Conservation (phyloP, 352 stramenopile species). For the Phytophthora brassicae region DNA sequence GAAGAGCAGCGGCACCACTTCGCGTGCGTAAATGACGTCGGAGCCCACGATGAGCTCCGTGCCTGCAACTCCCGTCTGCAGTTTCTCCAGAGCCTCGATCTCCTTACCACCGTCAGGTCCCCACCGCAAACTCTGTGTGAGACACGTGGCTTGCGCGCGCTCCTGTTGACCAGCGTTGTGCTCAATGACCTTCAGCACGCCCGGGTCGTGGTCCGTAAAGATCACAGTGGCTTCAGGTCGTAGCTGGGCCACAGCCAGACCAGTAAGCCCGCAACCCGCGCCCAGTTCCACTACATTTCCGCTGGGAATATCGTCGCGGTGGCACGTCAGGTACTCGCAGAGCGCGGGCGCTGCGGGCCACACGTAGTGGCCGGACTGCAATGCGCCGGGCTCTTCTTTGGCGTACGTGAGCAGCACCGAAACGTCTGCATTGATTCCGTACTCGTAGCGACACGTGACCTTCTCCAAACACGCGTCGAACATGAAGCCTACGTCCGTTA, state of each 20-base stretch:
- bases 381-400: slow-evolving; percentile 54
- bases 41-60: slow-evolving; percentile 72
- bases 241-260: slow-evolving; percentile 65
- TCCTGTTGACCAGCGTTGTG: slow-evolving; percentile 70
- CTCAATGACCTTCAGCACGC: slow-evolving; percentile 81
- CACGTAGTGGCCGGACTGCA: slow-evolving; percentile 69
- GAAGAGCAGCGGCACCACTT: slow-evolving; percentile 71
- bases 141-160: slow-evolving; percentile 48
- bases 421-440: slow-evolving; percentile 49
- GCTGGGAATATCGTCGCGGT: slow-evolving; percentile 48
- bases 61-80: slow-evolving; percentile 14
- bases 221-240: slow-evolving; percentile 59
- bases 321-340: slow-evolving; percentile 58
- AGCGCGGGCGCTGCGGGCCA: slow-evolving; percentile 67
- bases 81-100: slow-evolving; percentile 46
- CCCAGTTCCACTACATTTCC: slow-evolving; percentile 72
- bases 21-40: slow-evolving; percentile 75
- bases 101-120: slow-evolving; percentile 58
- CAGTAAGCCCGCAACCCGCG: slow-evolving; percentile 64
- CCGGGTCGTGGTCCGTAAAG: slow-evolving; percentile 81
- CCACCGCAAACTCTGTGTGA: slow-evolving; percentile 69
- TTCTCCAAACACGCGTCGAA: slow-evolving; percentile 67
- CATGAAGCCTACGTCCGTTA: slow-evolving; percentile 68
- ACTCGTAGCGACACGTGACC: slow-evolving; percentile 66
- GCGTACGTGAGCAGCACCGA: slow-evolving; percentile 74